phyloP scores from a whole-genome alignment of 148 eudicot species.

The Nepenthes mirabilis region DNA sequence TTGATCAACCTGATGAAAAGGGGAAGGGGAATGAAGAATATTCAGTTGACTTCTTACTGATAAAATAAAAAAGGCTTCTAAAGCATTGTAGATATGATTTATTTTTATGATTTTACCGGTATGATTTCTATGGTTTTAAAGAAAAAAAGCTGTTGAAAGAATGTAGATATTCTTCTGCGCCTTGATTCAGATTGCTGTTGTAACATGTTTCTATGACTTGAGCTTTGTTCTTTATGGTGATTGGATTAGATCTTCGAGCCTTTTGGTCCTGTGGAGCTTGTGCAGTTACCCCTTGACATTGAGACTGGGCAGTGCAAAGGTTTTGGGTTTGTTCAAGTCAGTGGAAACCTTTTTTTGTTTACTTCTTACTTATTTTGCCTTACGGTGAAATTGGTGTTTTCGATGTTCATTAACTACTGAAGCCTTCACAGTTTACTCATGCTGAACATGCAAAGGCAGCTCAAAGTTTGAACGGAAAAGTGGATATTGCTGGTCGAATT shows the following conservation, averaged over 20 bases:
- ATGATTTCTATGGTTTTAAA: no score
- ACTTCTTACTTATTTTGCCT: neutral
- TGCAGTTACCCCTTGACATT: slow-evolving; percentile 93
- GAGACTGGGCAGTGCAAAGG: slow-evolving; percentile 99
- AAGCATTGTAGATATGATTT: no score
- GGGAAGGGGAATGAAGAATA: no score
- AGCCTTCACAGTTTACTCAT: slow-evolving; percentile 51
- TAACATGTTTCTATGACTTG: neutral
- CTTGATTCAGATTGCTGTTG: neutral
- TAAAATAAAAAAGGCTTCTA: no score
- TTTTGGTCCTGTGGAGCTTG: slow-evolving; percentile 97
- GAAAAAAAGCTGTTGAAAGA: no score
- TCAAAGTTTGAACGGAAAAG: slow-evolving; percentile 68
- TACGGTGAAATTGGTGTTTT: neutral
- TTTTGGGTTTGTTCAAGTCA: slow-evolving; percentile 89
- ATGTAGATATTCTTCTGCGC: neutral
- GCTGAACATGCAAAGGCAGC: slow-evolving; percentile 92
- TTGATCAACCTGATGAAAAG: no score
- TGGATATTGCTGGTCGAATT: slow-evolving; percentile 91
- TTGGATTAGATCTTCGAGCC: slow-evolving; percentile 67
- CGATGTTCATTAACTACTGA: neutral
- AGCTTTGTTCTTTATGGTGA: neutral
- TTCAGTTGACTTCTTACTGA: no score
- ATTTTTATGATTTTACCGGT: no score
- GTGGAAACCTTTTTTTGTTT: slow-evolving; percentile 10